A percentile compares a stretch with the other conserved stretches of the same genome.
phyloP scores from a whole-genome alignment of 2,329 filamentous ascomycete genomes.

The Colletotrichum spaethianum region DNA sequence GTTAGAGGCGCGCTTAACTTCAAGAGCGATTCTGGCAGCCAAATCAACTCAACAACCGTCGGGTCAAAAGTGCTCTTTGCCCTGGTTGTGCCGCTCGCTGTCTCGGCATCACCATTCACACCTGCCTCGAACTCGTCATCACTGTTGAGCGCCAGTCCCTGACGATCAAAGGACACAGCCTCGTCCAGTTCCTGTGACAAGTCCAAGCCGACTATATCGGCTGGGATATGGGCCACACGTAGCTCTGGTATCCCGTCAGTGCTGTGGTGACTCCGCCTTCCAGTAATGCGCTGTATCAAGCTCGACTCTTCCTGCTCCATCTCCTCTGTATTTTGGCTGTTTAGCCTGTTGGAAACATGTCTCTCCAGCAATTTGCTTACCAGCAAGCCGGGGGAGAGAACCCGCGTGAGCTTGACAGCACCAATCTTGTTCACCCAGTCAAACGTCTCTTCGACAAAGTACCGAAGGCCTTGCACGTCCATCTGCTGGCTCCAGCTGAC shows the following conservation, averaged over 20 bases:
- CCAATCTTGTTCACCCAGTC: slow-evolving; percentile 87
- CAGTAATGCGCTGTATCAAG: slow-evolving; percentile 77
- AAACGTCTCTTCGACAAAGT: slow-evolving; percentile 84
- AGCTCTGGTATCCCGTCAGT: slow-evolving; percentile 85
- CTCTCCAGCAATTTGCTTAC: slow-evolving; percentile 68
- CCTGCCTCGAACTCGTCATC: slow-evolving; percentile 74
- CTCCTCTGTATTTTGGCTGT: slow-evolving; percentile 39
- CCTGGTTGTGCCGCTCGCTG: slow-evolving; percentile 16
- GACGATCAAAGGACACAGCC: slow-evolving; percentile 63
- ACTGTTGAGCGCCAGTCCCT: slow-evolving; percentile 72
- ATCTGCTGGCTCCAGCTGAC: slow-evolving; percentile 75
- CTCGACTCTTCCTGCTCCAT: slow-evolving; percentile 61
- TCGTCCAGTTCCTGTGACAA: slow-evolving; percentile 80
- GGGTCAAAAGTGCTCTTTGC: slow-evolving; percentile 73
- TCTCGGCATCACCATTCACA: slow-evolving; percentile 47
- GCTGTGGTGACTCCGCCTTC: slow-evolving; percentile 77
- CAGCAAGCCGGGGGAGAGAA: slow-evolving; percentile 83
- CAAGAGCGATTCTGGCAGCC: slow-evolving; percentile 54
- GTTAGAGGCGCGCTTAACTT: slow-evolving; percentile 43
- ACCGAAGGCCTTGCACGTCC: slow-evolving; percentile 76
- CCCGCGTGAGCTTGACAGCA: slow-evolving; percentile 86
- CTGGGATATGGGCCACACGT: slow-evolving; percentile 82
- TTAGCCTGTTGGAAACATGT: slow-evolving; percentile 47
- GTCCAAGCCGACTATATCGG: slow-evolving; percentile 83
- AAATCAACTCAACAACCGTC: slow-evolving; percentile 67